Evolutionary conservation across 1,284 basidiomycete genomes (phyloP).

Genomic region (Pterulicium gracile): DNA sequence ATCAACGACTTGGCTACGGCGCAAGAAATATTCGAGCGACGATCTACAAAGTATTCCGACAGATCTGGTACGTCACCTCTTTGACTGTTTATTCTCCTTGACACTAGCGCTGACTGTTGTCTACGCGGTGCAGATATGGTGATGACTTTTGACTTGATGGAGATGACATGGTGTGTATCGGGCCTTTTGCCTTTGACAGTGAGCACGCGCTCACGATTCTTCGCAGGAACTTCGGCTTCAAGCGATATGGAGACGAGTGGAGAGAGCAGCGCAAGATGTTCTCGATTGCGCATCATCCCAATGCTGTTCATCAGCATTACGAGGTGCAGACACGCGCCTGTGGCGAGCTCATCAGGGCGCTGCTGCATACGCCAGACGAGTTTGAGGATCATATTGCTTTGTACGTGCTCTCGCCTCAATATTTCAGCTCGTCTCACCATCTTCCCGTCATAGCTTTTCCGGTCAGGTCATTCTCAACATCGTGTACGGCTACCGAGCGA

Average conservation of each 20-base stretch:
- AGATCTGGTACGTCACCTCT: constrained; percentile 7
- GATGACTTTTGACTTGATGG: constrained; percentile 15
- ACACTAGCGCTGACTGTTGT: too few species aligned
- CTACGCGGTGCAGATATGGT: constrained; percentile 8
- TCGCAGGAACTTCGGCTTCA: constrained; percentile 11
- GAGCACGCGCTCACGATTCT: background rate
- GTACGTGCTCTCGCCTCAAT: background rate
- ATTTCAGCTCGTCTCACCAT: background rate
- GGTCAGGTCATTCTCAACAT: constrained; percentile 17
- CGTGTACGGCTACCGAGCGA: constrained; percentile 21
- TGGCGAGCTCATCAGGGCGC: constrained; percentile 16
- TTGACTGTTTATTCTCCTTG: too few species aligned
- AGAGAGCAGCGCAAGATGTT: constrained; percentile 12
- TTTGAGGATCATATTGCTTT: constrained; percentile 11
- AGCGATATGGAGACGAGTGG: constrained; percentile 14
- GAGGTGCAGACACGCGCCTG: constrained; percentile 15
- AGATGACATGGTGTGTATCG: constrained; percentile 9
- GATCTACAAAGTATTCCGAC: constrained; percentile 16
- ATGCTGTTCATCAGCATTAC: constrained; percentile 15
- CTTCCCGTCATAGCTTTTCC: constrained; percentile 15
- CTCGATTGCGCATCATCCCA: constrained; percentile 1
- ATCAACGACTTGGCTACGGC: constrained; percentile 16
- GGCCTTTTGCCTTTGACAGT: background rate
- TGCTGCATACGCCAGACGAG: constrained; percentile 14
- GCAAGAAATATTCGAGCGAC: constrained; percentile 17